Evolutionary conservation across 169 alveolate species (phyloP).

Genomic region (Plasmodium cynomolgi): DNA sequence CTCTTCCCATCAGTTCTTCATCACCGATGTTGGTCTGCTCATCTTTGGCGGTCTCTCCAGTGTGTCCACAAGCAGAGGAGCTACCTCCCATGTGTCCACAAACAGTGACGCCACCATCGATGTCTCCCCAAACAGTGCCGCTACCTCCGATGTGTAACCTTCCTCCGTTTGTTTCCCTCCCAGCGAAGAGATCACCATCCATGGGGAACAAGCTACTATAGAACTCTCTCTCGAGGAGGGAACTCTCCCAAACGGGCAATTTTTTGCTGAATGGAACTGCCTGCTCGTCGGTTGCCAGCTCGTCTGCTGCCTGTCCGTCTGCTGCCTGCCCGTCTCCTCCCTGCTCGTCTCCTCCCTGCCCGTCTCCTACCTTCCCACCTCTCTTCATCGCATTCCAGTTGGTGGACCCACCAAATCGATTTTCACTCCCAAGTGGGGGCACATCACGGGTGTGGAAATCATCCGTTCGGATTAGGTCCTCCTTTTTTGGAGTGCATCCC

Average conservation of each 20-base stretch:
- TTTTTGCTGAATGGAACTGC: neutral
- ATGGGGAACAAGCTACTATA: neutral
- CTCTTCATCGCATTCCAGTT: neutral
- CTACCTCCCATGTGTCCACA: neutral
- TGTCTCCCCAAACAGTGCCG: neutral
- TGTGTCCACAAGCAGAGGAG: neutral
- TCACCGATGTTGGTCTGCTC: neutral
- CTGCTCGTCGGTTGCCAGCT: neutral
- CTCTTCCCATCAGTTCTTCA: neutral
- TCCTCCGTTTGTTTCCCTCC: neutral
- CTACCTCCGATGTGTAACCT: neutral
- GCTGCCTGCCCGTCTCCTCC: too few relatives aligned
- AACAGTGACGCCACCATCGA: neutral
- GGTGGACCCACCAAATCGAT: neutral
- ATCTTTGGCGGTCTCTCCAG: neutral
- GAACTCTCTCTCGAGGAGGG: neutral
- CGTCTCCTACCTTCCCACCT: neutral
- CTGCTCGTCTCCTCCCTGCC: too few relatives aligned
- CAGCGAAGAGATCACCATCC: neutral
- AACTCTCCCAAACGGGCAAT: neutral
- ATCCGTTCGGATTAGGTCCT: neutral
- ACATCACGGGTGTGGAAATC: neutral
- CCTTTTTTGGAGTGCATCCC: neutral
- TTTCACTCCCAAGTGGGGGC: neutral
- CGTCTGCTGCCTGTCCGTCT: too few relatives aligned